phyloP scores from a whole-genome alignment of 2,329 filamentous ascomycete genomes.

The Periglandula ipomoeae region DNA sequence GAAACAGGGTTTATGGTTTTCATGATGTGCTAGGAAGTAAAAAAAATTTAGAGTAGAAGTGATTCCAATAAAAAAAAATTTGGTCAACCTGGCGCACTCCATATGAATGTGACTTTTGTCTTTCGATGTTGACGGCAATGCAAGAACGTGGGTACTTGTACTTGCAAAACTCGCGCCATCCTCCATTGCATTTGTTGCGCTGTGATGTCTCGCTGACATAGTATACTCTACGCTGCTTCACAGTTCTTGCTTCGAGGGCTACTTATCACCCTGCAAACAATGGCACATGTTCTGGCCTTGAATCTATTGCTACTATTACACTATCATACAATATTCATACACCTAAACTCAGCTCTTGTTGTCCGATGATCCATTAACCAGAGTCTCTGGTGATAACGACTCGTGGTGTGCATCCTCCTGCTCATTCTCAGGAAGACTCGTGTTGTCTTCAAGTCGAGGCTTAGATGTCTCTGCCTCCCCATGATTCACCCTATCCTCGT shows the following conservation, averaged over 20 bases:
- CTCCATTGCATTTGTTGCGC: too few species aligned
- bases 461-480: background rate
- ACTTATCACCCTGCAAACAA: too few species aligned
- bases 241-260: too few species aligned
- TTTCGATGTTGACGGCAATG: too few species aligned
- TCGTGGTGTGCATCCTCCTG: background rate
- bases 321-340: background rate
- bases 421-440: background rate
- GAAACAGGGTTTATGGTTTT: slow-evolving; percentile 19
- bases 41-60: slow-evolving; percentile 39
- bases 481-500: background rate
- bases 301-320: background rate
- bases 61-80: slow-evolving; percentile 18
- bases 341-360: background rate
- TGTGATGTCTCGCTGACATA: too few species aligned
- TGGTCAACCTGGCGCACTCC: background rate
- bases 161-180: too few species aligned
- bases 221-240: too few species aligned
- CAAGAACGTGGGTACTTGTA: too few species aligned
- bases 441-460: background rate
- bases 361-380: background rate
- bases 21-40: slow-evolving; percentile 32
- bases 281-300: too few species aligned
- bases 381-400: too few species aligned
- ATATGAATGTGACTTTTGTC: too few species aligned